phyloP scores from a whole-genome alignment of 1,284 basidiomycete species.

The Puccinia brachypodii region DNA sequence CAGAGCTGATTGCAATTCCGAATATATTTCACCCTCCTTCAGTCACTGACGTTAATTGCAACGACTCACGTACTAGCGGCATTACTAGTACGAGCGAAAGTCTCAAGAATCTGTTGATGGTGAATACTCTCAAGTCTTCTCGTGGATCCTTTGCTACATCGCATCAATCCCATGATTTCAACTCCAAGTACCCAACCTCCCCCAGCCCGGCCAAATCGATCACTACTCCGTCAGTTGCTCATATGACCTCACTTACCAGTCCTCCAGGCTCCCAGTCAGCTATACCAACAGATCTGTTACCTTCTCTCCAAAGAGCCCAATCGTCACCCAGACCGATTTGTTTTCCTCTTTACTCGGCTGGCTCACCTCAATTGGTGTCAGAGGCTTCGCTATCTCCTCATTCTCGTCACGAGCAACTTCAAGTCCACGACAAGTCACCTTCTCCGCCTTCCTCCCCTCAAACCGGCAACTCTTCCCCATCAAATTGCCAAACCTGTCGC shows the following conservation, averaged over 20 bases:
- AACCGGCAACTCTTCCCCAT: not conserved
- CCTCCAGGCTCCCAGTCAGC: not conserved
- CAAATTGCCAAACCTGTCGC: conserved; percentile 6
- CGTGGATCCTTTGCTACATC: not conserved
- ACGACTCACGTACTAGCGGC: not conserved
- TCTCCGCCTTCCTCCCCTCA: not conserved
- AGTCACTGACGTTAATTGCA: not conserved
- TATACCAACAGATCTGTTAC: not conserved
- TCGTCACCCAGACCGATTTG: not conserved
- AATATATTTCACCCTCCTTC: not conserved
- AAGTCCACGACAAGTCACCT: not conserved
- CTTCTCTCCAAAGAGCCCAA: not conserved
- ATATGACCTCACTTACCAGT: not conserved
- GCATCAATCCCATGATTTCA: not conserved
- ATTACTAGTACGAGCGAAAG: not conserved
- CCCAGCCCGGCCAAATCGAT: not conserved
- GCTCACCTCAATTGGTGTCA: not conserved
- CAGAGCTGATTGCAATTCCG: not conserved
- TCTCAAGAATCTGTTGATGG: not conserved
- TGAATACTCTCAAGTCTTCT: not conserved
- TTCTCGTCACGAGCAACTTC: not conserved
- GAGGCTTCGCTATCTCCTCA: not conserved
- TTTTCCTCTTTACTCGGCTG: not conserved
- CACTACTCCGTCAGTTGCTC: not conserved
- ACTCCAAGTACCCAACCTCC: not conserved